These are phyloP conservation scores for Penicillium sp. DNA, from an alignment of 2,329 filamentous ascomycete species.

Conservation along the genomic window DNA sequence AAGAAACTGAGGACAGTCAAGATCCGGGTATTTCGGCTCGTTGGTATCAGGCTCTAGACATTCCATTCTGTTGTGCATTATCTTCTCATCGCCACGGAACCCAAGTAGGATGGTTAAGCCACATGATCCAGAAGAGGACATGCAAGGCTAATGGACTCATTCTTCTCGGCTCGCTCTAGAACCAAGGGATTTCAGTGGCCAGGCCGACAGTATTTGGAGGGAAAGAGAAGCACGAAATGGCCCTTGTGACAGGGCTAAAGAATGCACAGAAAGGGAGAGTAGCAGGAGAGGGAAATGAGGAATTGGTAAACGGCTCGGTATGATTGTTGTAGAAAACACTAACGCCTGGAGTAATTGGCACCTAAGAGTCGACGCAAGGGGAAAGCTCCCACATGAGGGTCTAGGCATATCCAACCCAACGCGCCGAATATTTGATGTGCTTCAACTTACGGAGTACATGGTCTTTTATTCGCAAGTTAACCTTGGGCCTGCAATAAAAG, in stretches of 20 bases:
- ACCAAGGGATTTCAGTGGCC: neutral
- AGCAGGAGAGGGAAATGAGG: neutral
- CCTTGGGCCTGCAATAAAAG: too few relatives aligned
- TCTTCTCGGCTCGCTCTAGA: neutral
- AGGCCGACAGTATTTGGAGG: neutral
- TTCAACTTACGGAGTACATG: neutral
- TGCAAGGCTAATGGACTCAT: neutral
- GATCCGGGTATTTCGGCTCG: neutral
- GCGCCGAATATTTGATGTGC: neutral
- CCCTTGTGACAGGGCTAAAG: slow-evolving; percentile 1
- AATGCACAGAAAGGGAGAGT: slow-evolving; percentile 1
- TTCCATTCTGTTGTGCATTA: neutral
- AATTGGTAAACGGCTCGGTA: neutral
- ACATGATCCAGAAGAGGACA: neutral
- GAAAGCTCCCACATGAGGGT: neutral
- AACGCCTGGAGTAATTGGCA: neutral
- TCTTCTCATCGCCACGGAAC: neutral
- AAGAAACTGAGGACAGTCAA: neutral
- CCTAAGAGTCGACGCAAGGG: slow-evolving; percentile 5
- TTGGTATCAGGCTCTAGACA: neutral
- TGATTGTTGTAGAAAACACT: neutral
- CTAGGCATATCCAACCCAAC: neutral
- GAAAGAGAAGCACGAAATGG: neutral
- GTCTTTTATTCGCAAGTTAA: neutral
- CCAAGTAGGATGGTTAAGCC: neutral